Evolutionary conservation across 805 yeast species (phyloP), one percentile per base, ranked within the genome.

Genomic region (Huiozyma naganishii): DNA sequence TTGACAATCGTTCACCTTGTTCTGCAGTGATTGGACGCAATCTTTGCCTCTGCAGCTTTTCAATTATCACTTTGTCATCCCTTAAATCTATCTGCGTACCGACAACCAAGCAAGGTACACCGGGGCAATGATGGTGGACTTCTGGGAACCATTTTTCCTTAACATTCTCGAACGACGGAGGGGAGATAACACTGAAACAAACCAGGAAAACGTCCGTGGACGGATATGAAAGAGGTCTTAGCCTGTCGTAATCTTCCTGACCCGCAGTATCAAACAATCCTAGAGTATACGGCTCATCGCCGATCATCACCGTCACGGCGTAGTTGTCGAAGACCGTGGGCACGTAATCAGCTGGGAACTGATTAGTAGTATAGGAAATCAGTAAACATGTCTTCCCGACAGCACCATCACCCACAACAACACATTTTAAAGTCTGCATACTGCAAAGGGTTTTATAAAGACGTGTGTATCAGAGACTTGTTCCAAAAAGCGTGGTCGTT

Each of bases 341-440:
- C 45, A 90, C 97, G 63, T 90, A 90, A 68, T 92, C 97, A 44
- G 95, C 92, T 29, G 98, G 98, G 68, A 90, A 90, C 65, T 90
- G 92, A 69, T 87, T 85, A 48, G 96, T 90, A 42, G 97, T 90
- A 68, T 90, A 90, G 51, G 97, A 89, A 60, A 90, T 90, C 54
- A 92, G 75, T 50, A 92, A 77, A 70, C 97, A 90, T 13, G 97
- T 90, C 74, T 88, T 90, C 57, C 98, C 98, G 51, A 92, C 97
- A 55, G 97, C 97, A 85, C 98, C 98, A 70, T 92, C 98, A 52
- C 98, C 98, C 45, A 92, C 97, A 52, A 90, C 97, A 52, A 92
- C 97, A 74, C 97, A 92, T 69, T 90, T 90, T 65, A 84, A 65
- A 41, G 75, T 70, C 58, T 70, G 73, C 75, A 70, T 70, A 32